Evolutionary conservation across 2,329 filamentous ascomycete genomes (phyloP).

Genomic region (Drechslerella dactyloides): DNA sequence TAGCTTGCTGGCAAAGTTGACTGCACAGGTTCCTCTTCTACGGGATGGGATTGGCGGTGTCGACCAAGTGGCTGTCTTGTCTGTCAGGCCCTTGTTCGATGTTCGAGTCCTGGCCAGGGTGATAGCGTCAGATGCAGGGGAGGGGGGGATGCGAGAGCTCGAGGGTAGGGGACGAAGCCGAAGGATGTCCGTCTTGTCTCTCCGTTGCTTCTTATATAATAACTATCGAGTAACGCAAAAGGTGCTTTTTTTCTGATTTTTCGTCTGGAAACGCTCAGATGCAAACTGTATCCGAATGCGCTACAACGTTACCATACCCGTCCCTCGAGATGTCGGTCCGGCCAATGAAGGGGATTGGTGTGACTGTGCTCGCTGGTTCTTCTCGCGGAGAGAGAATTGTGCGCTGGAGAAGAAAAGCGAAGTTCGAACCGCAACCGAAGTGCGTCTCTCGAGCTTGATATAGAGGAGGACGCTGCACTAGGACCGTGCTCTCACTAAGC

Average conservation of each 20-base stretch:
- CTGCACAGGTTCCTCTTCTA: constrained; percentile 26
- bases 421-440: background rate
- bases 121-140: constrained; percentile 48
- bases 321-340: background rate
- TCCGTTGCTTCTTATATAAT: constrained; percentile 35
- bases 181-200: constrained; percentile 28
- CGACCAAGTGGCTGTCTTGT: constrained; percentile 46
- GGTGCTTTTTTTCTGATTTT: background rate
- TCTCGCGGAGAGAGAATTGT: background rate
- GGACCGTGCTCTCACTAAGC: constrained; percentile 19
- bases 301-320: background rate
- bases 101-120: constrained; percentile 50
- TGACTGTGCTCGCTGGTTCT: background rate
- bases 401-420: constrained; percentile 4
- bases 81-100: constrained; percentile 47
- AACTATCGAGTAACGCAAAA: too few relatives aligned
- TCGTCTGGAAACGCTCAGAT: background rate
- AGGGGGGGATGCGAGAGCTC: constrained; percentile 32
- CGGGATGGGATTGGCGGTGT: constrained; percentile 38
- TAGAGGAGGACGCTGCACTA: constrained; percentile 10
- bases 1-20: constrained; percentile 16
- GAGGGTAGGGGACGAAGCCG: constrained; percentile 48
- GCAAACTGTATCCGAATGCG: background rate
- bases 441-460: constrained; percentile 1
- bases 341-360: background rate